These are phyloP conservation scores for Dactylellina haptotyla DNA, from an alignment of 2,329 filamentous ascomycete species.

Conservation along the genomic window DNA sequence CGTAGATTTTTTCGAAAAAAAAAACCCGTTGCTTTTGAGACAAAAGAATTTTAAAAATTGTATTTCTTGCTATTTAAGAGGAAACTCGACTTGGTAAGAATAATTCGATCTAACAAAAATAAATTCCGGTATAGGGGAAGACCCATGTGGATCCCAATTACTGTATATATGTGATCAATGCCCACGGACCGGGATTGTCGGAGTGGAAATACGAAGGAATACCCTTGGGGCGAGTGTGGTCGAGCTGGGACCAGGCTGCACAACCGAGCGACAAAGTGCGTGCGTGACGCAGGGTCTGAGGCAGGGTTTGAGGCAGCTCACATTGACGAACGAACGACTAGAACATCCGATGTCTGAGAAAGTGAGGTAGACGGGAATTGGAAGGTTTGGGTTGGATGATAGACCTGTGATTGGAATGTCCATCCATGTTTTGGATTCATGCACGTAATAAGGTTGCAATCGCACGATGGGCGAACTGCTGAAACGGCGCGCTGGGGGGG, in stretches of 20 bases:
- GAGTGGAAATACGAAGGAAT: neutral
- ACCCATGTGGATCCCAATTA: neutral
- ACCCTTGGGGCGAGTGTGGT: conserved; percentile 7
- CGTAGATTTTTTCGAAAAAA: neutral
- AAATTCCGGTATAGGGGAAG: neutral
- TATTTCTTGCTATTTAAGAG: conserved; percentile 14
- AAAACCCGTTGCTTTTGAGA: conserved; percentile 7
- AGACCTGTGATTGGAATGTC: neutral
- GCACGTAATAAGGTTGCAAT: conserved; percentile 3
- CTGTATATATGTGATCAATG: conserved; percentile 5
- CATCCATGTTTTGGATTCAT: neutral
- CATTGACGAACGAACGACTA: neutral
- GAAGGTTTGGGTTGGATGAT: neutral
- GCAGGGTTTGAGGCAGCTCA: conserved; percentile 18
- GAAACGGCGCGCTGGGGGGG: neutral
- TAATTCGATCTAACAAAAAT: neutral
- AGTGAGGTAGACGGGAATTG: neutral
- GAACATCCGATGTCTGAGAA: conserved; percentile 11
- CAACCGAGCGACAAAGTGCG: conserved; percentile 18
- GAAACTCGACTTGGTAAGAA: neutral
- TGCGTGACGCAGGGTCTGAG: conserved; percentile 4
- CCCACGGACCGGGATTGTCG: neutral
- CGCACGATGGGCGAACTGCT: neutral
- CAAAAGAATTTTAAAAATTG: neutral
- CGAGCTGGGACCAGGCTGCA: conserved; percentile 7